These are phyloP conservation scores for Fusarium transvaalense DNA, from an alignment of 2,329 filamentous ascomycete species.

Conservation along the genomic window DNA sequence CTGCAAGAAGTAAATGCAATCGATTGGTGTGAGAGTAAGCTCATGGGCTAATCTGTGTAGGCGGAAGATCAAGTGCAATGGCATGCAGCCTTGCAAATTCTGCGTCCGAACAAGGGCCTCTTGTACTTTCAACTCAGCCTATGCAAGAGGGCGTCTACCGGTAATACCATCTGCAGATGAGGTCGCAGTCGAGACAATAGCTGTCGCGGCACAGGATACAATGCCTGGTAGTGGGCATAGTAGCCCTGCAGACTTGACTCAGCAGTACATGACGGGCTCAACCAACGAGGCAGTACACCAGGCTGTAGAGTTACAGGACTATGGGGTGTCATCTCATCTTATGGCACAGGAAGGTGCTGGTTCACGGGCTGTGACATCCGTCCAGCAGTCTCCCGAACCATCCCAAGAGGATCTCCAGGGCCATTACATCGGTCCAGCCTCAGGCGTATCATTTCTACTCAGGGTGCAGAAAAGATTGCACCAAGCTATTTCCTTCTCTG, in stretches of 20 bases:
- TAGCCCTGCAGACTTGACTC: slow-evolving; percentile 13
- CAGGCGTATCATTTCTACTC: slow-evolving; percentile 50
- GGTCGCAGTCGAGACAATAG: slow-evolving; percentile 9
- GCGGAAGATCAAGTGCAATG: slow-evolving; percentile 47
- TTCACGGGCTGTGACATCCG: slow-evolving; percentile 27
- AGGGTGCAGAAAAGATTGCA: slow-evolving; percentile 51
- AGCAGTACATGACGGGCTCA: slow-evolving; percentile 13
- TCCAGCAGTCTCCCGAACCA: slow-evolving; percentile 48
- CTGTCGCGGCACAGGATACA: slow-evolving; percentile 9
- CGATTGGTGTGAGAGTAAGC: not conserved
- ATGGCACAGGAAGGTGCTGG: slow-evolving; percentile 1
- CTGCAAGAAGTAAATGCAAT: slow-evolving; percentile 44
- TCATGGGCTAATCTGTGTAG: slow-evolving; percentile 31
- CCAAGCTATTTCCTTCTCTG: slow-evolving; percentile 43
- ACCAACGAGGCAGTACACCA: slow-evolving; percentile 1
- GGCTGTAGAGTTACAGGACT: slow-evolving; percentile 9
- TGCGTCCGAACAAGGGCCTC: slow-evolving; percentile 35
- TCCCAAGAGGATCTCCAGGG: slow-evolving; percentile 50
- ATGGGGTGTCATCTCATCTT: slow-evolving; percentile 21
- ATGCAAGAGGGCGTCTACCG: slow-evolving; percentile 44
- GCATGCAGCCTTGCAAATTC: slow-evolving; percentile 46
- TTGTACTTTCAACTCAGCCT: slow-evolving; percentile 46
- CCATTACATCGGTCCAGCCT: slow-evolving; percentile 52
- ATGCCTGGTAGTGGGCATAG: slow-evolving; percentile 6
- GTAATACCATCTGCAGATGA: slow-evolving; percentile 36